These are phyloP conservation scores for Decorospora gaudefroyi DNA, from an alignment of 2,329 filamentous ascomycete genomes.

Conservation along the genomic window DNA sequence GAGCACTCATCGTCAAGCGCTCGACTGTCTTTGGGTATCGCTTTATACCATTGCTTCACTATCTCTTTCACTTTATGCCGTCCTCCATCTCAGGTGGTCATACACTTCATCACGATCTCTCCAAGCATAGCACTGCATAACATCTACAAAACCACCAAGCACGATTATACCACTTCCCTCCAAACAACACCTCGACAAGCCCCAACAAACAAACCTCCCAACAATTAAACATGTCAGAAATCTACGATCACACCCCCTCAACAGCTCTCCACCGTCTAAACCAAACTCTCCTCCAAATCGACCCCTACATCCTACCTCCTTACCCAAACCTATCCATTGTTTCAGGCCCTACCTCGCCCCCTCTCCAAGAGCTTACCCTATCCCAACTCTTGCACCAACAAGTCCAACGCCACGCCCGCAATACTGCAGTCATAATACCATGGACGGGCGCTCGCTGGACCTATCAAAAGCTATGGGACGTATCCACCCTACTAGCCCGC, in stretches of 20 bases:
- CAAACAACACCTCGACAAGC: no score
- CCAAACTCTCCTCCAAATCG: constrained; percentile 47
- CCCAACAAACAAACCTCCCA: no score
- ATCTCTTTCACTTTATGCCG: constrained; percentile 15
- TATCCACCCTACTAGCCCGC: constrained; percentile 48
- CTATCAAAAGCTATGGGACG: constrained; percentile 53
- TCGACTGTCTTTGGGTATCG: constrained; percentile 25
- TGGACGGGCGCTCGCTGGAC: constrained; percentile 78
- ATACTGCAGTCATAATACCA: constrained; percentile 72
- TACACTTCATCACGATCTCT: constrained; percentile 17
- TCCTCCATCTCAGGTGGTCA: constrained; percentile 18
- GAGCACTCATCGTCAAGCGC: constrained; percentile 14
- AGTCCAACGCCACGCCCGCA: constrained; percentile 65
- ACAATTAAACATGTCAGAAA: constrained; percentile 28
- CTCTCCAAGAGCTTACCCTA: constrained; percentile 71
- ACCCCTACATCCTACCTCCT: constrained; percentile 45
- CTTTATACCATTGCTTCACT: constrained; percentile 28
- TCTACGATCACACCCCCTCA: constrained; percentile 34
- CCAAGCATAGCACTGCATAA: no score
- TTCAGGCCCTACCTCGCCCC: constrained; percentile 69
- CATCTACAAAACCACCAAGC: no score
- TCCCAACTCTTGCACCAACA: constrained; percentile 74
- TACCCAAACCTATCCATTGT: constrained; percentile 61
- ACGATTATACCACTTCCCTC: no score
- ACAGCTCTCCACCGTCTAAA: constrained; percentile 44